Conservation (phyloP, 2,329 filamentous ascomycete genomes). For the Ascochyta clinopodiicola region DNA sequence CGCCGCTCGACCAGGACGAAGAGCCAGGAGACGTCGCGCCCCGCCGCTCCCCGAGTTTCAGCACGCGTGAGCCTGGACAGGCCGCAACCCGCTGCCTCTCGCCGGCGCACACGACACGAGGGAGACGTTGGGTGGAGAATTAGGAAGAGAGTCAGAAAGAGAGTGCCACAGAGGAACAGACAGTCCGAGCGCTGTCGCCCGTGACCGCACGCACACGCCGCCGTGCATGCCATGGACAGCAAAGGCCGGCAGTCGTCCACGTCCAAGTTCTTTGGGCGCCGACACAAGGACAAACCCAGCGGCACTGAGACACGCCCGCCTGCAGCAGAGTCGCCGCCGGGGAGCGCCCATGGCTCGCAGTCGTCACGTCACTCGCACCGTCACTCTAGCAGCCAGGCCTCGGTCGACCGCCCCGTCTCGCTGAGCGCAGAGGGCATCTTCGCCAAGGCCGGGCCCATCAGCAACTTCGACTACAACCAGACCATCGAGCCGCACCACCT, state of each 20-base stretch:
- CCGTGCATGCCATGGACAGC: slow-evolving; percentile 61
- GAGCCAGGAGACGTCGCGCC: slow-evolving; percentile 7
- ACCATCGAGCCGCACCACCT: slow-evolving; percentile 84
- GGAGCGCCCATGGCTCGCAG: slow-evolving; percentile 69
- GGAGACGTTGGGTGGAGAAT: background rate
- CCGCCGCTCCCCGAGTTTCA: slow-evolving; percentile 6
- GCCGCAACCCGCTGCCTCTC: background rate
- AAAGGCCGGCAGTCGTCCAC: slow-evolving; percentile 84
- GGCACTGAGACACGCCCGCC: slow-evolving; percentile 52
- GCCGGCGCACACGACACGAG: too few species aligned
- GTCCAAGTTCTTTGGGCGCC: slow-evolving; percentile 85
- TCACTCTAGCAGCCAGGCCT: slow-evolving; percentile 56
- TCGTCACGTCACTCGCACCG: slow-evolving; percentile 71
- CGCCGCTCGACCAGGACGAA: background rate
- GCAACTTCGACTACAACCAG: slow-evolving; percentile 76
- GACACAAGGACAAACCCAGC: slow-evolving; percentile 72
- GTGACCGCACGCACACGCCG: background rate
- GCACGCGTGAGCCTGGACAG: background rate
- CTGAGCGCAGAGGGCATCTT: slow-evolving; percentile 70
- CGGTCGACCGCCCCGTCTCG: slow-evolving; percentile 71
- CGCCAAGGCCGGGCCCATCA: slow-evolving; percentile 81
- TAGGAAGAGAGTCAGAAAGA: background rate
- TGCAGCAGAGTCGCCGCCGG: slow-evolving; percentile 66
- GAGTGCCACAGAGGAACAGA: background rate
- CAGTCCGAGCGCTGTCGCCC: too few species aligned